Evolutionary conservation across 2,329 filamentous ascomycete genomes (phyloP).

Genomic region (Colletotrichum sp.): DNA sequence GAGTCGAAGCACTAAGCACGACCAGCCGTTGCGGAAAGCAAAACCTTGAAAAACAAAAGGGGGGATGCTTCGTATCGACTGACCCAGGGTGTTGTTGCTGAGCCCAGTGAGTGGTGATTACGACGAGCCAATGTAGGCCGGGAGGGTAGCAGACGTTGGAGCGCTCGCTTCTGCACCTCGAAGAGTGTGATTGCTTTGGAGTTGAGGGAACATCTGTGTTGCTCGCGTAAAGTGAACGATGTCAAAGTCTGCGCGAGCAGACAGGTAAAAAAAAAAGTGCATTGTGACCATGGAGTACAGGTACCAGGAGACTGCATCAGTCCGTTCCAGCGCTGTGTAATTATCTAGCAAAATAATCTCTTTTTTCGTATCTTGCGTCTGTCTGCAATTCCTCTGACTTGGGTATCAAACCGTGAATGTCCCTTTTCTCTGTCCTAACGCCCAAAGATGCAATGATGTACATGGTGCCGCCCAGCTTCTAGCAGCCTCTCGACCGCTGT

Average conservation of each 20-base stretch:
- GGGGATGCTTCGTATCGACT: background rate
- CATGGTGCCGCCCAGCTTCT: background rate
- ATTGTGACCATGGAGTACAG: background rate
- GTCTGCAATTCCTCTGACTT: background rate
- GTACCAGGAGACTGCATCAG: background rate
- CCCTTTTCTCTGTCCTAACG: background rate
- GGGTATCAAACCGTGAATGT: slow-evolving; percentile 11
- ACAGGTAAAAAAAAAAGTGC: background rate
- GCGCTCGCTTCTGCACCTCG: background rate
- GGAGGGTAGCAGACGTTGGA: background rate
- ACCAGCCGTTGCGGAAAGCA: background rate
- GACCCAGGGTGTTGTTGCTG: background rate
- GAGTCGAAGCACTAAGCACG: slow-evolving; percentile 30
- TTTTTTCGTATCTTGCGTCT: background rate
- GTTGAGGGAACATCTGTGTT: background rate
- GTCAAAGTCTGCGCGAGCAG: background rate
- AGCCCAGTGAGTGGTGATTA: background rate
- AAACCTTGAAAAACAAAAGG: background rate
- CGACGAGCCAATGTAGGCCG: background rate
- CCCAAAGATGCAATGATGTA: background rate
- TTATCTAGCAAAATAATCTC: background rate
- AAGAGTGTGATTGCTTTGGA: background rate
- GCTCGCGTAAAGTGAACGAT: background rate
- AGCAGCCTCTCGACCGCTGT: background rate
- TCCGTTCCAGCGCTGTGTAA: background rate